Evolutionary conservation across 106 monocot genomes (phyloP).

Genomic region (Phalaenopsis equestris): DNA sequence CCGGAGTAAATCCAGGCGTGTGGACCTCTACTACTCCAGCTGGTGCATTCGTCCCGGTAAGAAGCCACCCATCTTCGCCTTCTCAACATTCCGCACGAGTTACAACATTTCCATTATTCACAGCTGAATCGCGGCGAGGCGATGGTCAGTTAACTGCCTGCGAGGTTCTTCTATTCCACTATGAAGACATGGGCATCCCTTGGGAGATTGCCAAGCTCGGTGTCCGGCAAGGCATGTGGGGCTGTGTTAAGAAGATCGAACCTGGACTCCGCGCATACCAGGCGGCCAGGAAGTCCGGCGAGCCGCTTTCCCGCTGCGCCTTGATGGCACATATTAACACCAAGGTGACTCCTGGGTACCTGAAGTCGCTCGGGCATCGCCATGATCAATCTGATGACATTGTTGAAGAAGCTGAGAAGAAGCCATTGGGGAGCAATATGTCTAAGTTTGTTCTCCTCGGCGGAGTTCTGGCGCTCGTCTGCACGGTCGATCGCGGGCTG

Average conservation of each 20-base stretch:
- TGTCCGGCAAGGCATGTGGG: constrained; percentile 89
- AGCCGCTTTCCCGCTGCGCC: constrained; percentile 38
- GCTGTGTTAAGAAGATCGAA: constrained; percentile 74
- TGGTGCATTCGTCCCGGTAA: constrained; percentile 90
- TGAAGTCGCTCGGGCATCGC: constrained; percentile 25
- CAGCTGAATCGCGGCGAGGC: constrained; percentile 69
- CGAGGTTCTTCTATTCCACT: constrained; percentile 85
- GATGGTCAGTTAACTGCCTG: constrained; percentile 70
- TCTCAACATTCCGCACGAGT: background rate
- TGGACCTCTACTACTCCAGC: constrained; percentile 87
- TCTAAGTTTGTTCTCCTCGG: constrained; percentile 51
- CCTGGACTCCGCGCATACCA: constrained; percentile 86
- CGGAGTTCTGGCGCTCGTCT: constrained; percentile 62
- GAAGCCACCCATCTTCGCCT: background rate
- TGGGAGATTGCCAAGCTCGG: constrained; percentile 89
- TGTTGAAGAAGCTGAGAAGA: constrained; percentile 24
- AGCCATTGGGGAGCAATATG: constrained; percentile 29
- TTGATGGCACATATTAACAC: constrained; percentile 46
- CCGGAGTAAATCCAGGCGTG: constrained; percentile 70
- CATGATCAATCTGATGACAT: constrained; percentile 16
- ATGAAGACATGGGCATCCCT: constrained; percentile 98
- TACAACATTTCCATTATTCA: background rate
- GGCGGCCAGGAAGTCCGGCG: constrained; percentile 22
- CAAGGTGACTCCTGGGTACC: constrained; percentile 31
- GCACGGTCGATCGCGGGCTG: constrained; percentile 57